Evolutionary conservation across 805 yeast species (phyloP).

Genomic region (Candida quercuum): DNA sequence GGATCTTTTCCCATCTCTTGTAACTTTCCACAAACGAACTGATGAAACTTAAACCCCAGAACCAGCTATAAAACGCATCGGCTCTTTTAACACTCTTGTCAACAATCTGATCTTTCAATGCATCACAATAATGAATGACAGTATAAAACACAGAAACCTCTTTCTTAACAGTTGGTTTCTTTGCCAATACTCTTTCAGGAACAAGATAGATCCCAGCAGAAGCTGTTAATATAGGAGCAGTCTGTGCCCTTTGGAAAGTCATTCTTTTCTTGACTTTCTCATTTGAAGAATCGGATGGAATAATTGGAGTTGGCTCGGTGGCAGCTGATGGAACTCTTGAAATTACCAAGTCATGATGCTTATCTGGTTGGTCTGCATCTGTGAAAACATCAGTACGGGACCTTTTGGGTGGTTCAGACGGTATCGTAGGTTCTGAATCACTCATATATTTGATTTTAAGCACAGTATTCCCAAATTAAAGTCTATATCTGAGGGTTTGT

Average conservation of each 20-base stretch:
- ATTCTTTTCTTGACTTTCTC: slow-evolving; percentile 9
- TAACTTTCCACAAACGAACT: slow-evolving; percentile 6
- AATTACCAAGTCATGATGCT: too few species aligned
- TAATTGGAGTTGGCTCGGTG: slow-evolving; percentile 9
- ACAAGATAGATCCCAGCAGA: slow-evolving; percentile 4
- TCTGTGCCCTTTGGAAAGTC: slow-evolving; percentile 11
- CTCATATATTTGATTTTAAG: too few species aligned
- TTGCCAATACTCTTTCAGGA: slow-evolving; percentile 7
- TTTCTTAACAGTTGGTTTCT: slow-evolving; percentile 14
- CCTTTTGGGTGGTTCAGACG: neutral
- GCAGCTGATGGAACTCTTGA: slow-evolving; percentile 6
- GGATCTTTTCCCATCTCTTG: slow-evolving; percentile 10
- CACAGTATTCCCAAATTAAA: too few species aligned
- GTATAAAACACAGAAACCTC: slow-evolving; percentile 17
- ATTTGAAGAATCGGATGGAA: slow-evolving; percentile 1
- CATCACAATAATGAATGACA: slow-evolving; percentile 10
- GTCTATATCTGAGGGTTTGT: too few species aligned
- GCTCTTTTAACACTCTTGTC: slow-evolving; percentile 13
- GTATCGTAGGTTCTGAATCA: too few species aligned
- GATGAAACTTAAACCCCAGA: slow-evolving; percentile 7
- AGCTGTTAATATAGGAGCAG: slow-evolving; percentile 6
- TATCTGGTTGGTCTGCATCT: too few species aligned
- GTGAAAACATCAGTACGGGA: neutral
- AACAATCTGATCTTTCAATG: slow-evolving; percentile 12
- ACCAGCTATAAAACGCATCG: slow-evolving; percentile 12